Conservation (phyloP, 345 rosid genomes). For the Adansonia digitata region DNA sequence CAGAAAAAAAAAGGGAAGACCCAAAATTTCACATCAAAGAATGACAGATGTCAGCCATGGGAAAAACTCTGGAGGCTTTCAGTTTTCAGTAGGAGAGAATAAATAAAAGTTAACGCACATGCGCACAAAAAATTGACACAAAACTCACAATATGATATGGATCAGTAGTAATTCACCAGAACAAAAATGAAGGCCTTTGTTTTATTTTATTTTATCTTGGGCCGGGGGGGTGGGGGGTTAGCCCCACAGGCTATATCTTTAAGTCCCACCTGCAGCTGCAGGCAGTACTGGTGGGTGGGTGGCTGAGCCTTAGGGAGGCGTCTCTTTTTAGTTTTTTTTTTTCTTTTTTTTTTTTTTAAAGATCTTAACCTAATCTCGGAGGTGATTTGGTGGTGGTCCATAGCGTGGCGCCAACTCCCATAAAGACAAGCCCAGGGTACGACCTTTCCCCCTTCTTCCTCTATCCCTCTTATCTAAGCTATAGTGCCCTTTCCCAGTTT, state of each 20-base stretch:
- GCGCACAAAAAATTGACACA: neutral
- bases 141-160: neutral
- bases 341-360: neutral
- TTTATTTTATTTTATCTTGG: neutral
- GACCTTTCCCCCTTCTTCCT: neutral
- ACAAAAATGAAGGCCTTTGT: neutral
- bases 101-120: neutral
- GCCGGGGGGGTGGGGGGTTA: neutral
- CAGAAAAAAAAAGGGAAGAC: neutral
- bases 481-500: neutral
- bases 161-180: neutral
- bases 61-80: neutral
- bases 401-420: too few relatives aligned
- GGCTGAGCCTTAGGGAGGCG: neutral
- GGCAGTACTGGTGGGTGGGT: neutral
- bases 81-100: neutral
- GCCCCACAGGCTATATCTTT: neutral
- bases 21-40: neutral
- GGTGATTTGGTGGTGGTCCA: slow-evolving; percentile 11
- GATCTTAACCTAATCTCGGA: neutral
- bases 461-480: neutral
- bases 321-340: slow-evolving; percentile 3
- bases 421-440: neutral
- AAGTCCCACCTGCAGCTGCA: neutral
- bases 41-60: slow-evolving; percentile 1